Evolutionary conservation across 768 basidiomycete species (phyloP).

Genomic region (Suillus subaureus): DNA sequence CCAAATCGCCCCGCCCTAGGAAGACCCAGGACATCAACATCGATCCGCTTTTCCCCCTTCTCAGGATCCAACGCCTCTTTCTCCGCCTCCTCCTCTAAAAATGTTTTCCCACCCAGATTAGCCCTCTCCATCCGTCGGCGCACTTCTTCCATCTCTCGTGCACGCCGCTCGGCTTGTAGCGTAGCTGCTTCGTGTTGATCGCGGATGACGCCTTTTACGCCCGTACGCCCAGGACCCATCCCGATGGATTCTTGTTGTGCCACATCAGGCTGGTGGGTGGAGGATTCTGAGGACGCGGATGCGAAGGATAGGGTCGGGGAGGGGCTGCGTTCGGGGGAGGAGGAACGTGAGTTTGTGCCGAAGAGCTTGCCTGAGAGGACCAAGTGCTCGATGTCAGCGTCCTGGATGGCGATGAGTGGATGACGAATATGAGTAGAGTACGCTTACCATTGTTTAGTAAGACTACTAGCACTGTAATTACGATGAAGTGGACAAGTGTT

Average conservation of each 20-base stretch:
- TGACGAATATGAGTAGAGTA: not conserved
- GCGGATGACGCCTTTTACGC: conserved; percentile 87
- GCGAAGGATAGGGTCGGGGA: conserved; percentile 46
- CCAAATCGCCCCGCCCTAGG: conserved; percentile 64
- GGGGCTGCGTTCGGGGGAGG: conserved; percentile 66
- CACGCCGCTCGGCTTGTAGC: conserved; percentile 53
- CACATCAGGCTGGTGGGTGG: conserved; percentile 13
- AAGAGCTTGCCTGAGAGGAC: conserved; percentile 82
- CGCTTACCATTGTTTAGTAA: not conserved
- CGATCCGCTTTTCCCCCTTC: conserved; percentile 39
- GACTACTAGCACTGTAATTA: not conserved
- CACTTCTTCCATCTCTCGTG: conserved; percentile 53
- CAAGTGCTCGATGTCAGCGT: conserved; percentile 64
- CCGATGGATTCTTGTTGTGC: conserved; percentile 62
- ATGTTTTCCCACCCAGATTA: conserved; percentile 69
- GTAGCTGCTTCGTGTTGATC: conserved; percentile 72
- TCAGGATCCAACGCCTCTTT: conserved; percentile 49
- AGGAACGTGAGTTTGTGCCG: conserved; percentile 52
- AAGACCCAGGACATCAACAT: conserved; percentile 52
- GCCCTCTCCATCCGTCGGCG: conserved; percentile 64
- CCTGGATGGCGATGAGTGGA: conserved; percentile 18
- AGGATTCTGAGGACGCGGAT: conserved; percentile 39
- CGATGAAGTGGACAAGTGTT: not conserved
- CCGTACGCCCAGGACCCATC: conserved; percentile 84
- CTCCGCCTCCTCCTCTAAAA: conserved; percentile 74